Conservation (phyloP, 495 filamentous ascomycete species). For the Hapsidospora chrysogenum region DNA sequence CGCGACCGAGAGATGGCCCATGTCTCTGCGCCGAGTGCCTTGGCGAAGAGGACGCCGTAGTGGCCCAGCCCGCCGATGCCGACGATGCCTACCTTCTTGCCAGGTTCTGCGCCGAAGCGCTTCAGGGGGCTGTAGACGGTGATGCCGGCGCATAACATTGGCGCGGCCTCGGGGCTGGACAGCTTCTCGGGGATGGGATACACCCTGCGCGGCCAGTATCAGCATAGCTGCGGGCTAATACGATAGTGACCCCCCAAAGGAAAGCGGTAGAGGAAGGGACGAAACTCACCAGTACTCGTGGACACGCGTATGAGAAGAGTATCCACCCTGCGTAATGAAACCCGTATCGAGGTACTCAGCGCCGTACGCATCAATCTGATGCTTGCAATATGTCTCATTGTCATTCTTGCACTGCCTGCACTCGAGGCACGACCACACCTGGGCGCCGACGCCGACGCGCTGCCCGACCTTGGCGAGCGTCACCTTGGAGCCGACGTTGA, state of each 20-base stretch:
- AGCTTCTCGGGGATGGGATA: slow-evolving; percentile 71
- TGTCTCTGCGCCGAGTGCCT: slow-evolving; percentile 52
- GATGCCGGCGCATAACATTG: slow-evolving; percentile 80
- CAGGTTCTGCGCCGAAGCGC: slow-evolving; percentile 53
- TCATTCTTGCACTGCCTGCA: slow-evolving; percentile 41
- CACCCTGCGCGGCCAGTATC: slow-evolving; percentile 17
- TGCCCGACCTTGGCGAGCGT: slow-evolving; percentile 35
- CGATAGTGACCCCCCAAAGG: not conserved
- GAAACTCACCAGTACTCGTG: slow-evolving; percentile 34
- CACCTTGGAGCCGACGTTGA: slow-evolving; percentile 39
- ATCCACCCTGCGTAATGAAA: slow-evolving; percentile 35
- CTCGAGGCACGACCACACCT: slow-evolving; percentile 34
- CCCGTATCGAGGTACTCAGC: slow-evolving; percentile 35
- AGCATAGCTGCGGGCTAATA: not conserved
- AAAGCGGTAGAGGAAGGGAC: not conserved
- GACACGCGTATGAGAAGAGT: slow-evolving; percentile 34
- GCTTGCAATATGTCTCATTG: slow-evolving; percentile 38
- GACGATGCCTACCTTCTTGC: slow-evolving; percentile 71
- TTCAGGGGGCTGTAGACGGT: slow-evolving; percentile 68
- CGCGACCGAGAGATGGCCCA: slow-evolving; percentile 54
- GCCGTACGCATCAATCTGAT: slow-evolving; percentile 40
- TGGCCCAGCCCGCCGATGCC: slow-evolving; percentile 58
- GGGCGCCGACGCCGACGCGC: slow-evolving; percentile 41
- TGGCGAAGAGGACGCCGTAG: slow-evolving; percentile 54
- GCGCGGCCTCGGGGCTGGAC: slow-evolving; percentile 48